Base-by-base conservation (phyloP, 2,329 filamentous ascomycete species). In the Diplocarpon mali region DNA sequence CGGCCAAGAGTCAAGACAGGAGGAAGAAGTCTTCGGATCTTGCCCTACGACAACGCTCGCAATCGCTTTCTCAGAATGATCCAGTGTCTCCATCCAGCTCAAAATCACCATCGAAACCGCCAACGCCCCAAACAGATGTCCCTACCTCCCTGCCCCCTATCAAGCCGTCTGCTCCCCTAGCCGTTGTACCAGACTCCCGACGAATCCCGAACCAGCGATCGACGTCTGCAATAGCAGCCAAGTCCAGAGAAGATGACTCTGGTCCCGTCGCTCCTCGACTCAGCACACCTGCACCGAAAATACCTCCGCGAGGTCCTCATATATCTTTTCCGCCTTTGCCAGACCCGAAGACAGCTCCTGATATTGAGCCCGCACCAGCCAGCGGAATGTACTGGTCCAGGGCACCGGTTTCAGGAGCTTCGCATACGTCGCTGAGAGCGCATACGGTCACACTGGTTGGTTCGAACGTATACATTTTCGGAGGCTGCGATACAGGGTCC, bases 371-470 rank as follows among this genome's bases (percentile, higher is more conserved):
- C 2, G 78, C 80, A 13, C 80, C 80, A 20, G 74, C 80, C 14
- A 80, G 76, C 39, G 80, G 79, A 55, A 83, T 84, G 79, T 84
- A 84, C 65, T 83, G 80, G 78, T 81, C 77, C 42, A 71, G 69
- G 30, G 78, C 79, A 9, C 75, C 73, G 7, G 69, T 75, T n/a
- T 82, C 78, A 2, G 80, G 80, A 20, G 66, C 70, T 20, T 66
- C 76, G 32, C 77, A 79, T 57, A 73, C 75, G 13, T 71, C 75
- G 17, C 64, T 83, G 46, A 72, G 80, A 44, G 80, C 80, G 13
- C 80, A 84, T 62, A 83, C 79, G 36, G 76, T 75, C 28, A 81
- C 79, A 15, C 65, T 82, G 28, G 68, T 83, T 35, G 79, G 78
- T 9, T 80, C 75, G 44, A 83, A 77, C 55, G 69, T 84, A 44